Base-by-base conservation (phyloP, 1,284 basidiomycete species). In the Violaceomyces palustris region DNA sequence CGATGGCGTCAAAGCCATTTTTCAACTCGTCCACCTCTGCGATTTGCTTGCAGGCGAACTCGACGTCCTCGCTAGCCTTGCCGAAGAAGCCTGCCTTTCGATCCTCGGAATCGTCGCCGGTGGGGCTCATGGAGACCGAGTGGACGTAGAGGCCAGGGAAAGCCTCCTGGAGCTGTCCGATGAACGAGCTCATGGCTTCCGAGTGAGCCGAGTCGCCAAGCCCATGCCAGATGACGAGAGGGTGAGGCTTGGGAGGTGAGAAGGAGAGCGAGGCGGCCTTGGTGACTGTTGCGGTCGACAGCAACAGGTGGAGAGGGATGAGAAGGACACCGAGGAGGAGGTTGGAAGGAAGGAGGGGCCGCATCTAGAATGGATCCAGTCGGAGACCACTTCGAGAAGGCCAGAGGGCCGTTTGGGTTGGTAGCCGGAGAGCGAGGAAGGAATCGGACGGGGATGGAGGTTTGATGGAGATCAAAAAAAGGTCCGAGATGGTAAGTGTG, bases 161-260 rank as follows among this genome's bases (percentile, higher is more conserved):
- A 19, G 86, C 78, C 0, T 79, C 75, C 69, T 84, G 79, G 61
- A 94, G 81, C 50, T 80, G 75, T 2, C 78, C 74, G 40, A 81
- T 79, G 64, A 93, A 86, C 39, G 82, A 77, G 82, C 83, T 39
- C 55, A 79, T 75, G 8, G 75, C 75, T 7, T 72, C 58, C 2
- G 75, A 75, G 34, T 76, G 72, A 18, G 75, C 76, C 23, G 77
- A 77, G 67, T 81, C 80, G 76, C 87, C 91, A 32, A 97, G 78
- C 6, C 93, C 93, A 75, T 98, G 93, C 93, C 92, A 97, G 48
- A 97, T 77, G 26, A 94, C 92, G 29, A 96, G 57, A 8, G 63
- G 65, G 25, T 56, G 59, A 17, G 59, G 53, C 23, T 54, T 53
- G 7, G 59, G 50, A 7, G 45, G 26, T 24, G 9, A 15, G 6